These are phyloP conservation scores for Metschnikowia colocasiae DNA, from an alignment of 805 yeast genomes.

Conservation along the genomic window DNA sequence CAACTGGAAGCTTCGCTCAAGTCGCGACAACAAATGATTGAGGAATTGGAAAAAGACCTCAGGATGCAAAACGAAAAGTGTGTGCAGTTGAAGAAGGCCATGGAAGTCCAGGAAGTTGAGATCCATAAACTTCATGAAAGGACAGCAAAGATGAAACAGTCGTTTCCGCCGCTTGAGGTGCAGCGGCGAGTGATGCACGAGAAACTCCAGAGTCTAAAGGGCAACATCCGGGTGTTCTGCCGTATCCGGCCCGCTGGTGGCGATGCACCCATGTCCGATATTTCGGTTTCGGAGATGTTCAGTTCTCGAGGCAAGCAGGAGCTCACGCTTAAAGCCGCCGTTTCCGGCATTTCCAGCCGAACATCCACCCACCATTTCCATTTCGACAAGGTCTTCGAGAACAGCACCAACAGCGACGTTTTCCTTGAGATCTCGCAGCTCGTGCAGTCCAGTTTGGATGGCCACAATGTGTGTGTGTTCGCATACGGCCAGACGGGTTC, in stretches of 20 bases:
- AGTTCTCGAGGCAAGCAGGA: slow-evolving; percentile 37
- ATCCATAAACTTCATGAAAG: slow-evolving; percentile 7
- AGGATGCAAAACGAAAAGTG: background rate
- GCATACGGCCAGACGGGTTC: slow-evolving; percentile 96
- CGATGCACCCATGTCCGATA: slow-evolving; percentile 1
- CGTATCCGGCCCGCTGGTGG: slow-evolving; percentile 59
- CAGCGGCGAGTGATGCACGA: slow-evolving; percentile 65
- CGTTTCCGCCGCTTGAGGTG: slow-evolving; percentile 48
- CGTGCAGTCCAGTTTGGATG: slow-evolving; percentile 66
- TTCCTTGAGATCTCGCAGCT: slow-evolving; percentile 85
- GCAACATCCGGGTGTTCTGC: slow-evolving; percentile 89
- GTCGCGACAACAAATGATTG: background rate
- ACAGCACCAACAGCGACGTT: slow-evolving; percentile 53
- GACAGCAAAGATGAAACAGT: slow-evolving; percentile 17
- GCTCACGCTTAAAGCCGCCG: slow-evolving; percentile 19
- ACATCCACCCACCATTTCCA: slow-evolving; percentile 39
- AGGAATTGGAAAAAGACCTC: background rate
- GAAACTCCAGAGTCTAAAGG: slow-evolving; percentile 78
- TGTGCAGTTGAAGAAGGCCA: slow-evolving; percentile 1
- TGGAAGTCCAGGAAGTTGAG: slow-evolving; percentile 10
- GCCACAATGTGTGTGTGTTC: slow-evolving; percentile 86
- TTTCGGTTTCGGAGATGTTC: slow-evolving; percentile 20
- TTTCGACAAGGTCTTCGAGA: slow-evolving; percentile 76
- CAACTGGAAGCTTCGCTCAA: background rate
- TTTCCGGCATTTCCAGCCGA: slow-evolving; percentile 2